phyloP scores from a whole-genome alignment of 1,284 basidiomycete species.

The Grifola frondosa region DNA sequence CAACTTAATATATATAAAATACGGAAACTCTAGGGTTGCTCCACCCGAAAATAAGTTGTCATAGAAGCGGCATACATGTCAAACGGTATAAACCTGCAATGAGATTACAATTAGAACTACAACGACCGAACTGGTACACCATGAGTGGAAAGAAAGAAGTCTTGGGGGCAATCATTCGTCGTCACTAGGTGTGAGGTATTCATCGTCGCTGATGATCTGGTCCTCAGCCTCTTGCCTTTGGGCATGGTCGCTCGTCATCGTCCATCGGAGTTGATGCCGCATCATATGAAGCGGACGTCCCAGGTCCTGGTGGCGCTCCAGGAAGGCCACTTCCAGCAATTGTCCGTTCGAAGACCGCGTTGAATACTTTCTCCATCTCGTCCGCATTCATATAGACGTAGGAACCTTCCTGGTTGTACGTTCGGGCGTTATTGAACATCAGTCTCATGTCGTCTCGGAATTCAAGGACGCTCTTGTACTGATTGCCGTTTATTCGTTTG shows the following conservation, averaged over 20 bases:
- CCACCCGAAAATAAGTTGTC: too few species aligned
- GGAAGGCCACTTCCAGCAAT: constrained; percentile 70
- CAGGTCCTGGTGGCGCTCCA: constrained; percentile 51
- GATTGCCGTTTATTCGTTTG: constrained; percentile 72
- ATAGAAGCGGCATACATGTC: too few species aligned
- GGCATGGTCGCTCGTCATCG: constrained; percentile 66
- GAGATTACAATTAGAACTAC: too few species aligned
- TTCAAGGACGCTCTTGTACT: constrained; percentile 75
- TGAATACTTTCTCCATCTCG: constrained; percentile 86
- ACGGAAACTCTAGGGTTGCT: too few species aligned
- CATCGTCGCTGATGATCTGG: constrained; percentile 76
- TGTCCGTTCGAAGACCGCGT: constrained; percentile 57
- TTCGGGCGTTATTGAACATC: constrained; percentile 93
- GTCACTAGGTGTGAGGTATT: constrained; percentile 42
- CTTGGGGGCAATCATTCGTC: too few species aligned
- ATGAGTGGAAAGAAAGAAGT: too few species aligned
- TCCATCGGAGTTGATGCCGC: constrained; percentile 75
- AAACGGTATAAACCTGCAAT: too few species aligned
- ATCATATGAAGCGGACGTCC: constrained; percentile 51
- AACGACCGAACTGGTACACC: too few species aligned
- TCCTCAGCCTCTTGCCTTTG: constrained; percentile 55
- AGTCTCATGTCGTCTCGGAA: constrained; percentile 84
- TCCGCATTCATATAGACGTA: constrained; percentile 94
- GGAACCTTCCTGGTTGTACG: constrained; percentile 86
- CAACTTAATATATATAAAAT: too few species aligned